Percentiles rank a stretch among this genome's conserved stretches.
Conservation (phyloP, 148 eudicot genomes). For the Linanthus parryae region DNA sequence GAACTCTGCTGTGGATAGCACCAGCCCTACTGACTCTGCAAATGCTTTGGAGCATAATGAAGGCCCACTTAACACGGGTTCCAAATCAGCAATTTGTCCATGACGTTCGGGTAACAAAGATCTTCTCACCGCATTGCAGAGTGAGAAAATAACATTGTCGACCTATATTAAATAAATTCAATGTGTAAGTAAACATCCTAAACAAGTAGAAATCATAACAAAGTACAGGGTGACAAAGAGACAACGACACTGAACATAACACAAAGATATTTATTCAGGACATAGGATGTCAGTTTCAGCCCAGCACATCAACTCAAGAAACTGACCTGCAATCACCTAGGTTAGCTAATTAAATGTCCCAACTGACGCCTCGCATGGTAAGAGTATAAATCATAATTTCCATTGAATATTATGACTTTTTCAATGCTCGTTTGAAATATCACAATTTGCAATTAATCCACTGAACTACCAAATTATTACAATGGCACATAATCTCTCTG, state of each 20-base stretch:
- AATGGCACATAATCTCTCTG: no score
- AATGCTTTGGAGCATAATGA: slow-evolving; percentile 27
- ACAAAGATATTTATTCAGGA: no score
- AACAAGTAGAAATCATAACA: not conserved
- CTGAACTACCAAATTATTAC: no score
- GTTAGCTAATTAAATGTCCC: no score
- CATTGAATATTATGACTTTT: no score
- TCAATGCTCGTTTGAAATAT: no score
- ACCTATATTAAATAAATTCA: slow-evolving; percentile 57
- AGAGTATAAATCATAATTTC: no score
- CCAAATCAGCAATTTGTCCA: slow-evolving; percentile 16
- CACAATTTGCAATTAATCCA: no score
- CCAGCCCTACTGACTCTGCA: slow-evolving; percentile 49
- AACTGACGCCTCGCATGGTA: no score
- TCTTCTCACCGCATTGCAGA: slow-evolving; percentile 62
- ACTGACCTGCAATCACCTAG: no score
- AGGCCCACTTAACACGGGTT: slow-evolving; percentile 15
- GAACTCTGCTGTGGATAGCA: slow-evolving; percentile 58
- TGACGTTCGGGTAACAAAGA: slow-evolving; percentile 23
- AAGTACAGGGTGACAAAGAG: not conserved
- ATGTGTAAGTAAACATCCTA: slow-evolving; percentile 14
- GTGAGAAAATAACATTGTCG: slow-evolving; percentile 50
- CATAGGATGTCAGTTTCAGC: no score
- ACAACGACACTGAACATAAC: not conserved
- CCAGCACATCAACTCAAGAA: no score